Percentiles rank a stretch among this genome's conserved stretches.
phyloP scores from a whole-genome alignment of 2,329 filamentous ascomycete species.

The Pseudocercospora musae region DNA sequence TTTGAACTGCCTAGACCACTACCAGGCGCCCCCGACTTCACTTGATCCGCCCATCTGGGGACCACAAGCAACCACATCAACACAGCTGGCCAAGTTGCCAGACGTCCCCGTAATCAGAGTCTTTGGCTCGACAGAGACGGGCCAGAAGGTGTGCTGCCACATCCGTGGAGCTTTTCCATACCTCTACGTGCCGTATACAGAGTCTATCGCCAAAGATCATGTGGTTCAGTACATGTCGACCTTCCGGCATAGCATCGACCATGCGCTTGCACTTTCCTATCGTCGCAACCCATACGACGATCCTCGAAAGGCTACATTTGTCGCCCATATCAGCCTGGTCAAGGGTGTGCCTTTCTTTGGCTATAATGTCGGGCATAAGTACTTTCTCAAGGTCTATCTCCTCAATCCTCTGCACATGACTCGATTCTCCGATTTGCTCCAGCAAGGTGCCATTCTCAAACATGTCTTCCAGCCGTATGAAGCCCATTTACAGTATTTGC shows the following conservation, averaged over 20 bases:
- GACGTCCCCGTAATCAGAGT: conserved; percentile 83
- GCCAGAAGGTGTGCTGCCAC: conserved; percentile 93
- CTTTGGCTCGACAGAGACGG: conserved; percentile 90
- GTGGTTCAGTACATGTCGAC: conserved; percentile 73
- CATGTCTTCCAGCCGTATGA: conserved; percentile 86
- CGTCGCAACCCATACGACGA: conserved; percentile 69
- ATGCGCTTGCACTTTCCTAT: conserved; percentile 82
- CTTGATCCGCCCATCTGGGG: conserved; percentile 71
- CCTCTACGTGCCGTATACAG: conserved; percentile 62
- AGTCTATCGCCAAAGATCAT: conserved; percentile 37
- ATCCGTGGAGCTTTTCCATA: conserved; percentile 96
- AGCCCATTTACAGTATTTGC: conserved; percentile 83
- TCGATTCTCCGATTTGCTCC: conserved; percentile 79
- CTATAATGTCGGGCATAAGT: conserved; percentile 85
- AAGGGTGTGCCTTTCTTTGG: conserved; percentile 96
- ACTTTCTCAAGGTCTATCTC: conserved; percentile 93
- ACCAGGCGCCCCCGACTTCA: conserved; percentile 73
- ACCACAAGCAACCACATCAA: conserved; percentile 55
- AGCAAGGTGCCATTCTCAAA: conserved; percentile 84
- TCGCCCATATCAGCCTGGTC: conserved; percentile 85
- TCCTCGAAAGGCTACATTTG: conserved; percentile 62
- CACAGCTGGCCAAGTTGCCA: conserved; percentile 58
- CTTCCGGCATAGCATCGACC: conserved; percentile 83
- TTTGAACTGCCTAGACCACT: conserved; percentile 94
- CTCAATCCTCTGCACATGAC: conserved; percentile 83